Base-by-base conservation (phyloP, 768 basidiomycete genomes). In the Cubamyces lactineus region DNA sequence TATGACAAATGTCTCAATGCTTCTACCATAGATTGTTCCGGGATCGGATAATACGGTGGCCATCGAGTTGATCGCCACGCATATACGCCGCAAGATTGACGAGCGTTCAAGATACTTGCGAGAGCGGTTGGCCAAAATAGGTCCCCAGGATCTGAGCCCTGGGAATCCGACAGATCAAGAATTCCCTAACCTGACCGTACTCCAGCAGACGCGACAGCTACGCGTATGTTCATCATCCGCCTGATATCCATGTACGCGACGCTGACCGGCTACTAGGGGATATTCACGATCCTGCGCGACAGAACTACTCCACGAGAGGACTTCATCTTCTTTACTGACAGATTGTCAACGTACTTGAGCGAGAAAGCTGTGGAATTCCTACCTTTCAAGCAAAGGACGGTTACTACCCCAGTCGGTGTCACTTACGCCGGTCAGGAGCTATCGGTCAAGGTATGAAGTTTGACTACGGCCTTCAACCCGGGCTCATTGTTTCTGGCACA, bases 301-400 rank as follows among this genome's bases (percentile, higher is more conserved):
- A 78, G 76, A 57, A 81, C 76, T n/a, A 88, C 91, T 0, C 76
- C 77, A 13, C 80, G 87, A 17, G 91, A 91, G 67, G 94, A 98
- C 70, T 98, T 98, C 69, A 87, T 98, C 41, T 96, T 97, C 79
- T 94, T 94, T 70, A 85, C 86, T 0, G 94, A 97, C 71, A 83
- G 96, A 17, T 77, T 98, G 1, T 85, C 96, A 0, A 94, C 92
- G 0, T 74, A 93, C 19, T 75, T 98, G 23, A 85, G 92, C 5
- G 96, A 98, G 74, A 82, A 86, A 71, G 93, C 94, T 0, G 78
- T 96, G 70, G 88, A 89, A 45, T 80, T 86, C 61, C 80, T 98
- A n/a, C 94, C 94, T 1, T 92, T 88, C 74, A 71, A 76, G 30
- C 70, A 78, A 2, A 84, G 84, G 69, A 75, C 76, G 0, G 82